Evolutionary conservation across 495 filamentous ascomycete species (phyloP).

Genomic region (Xylaria palmicola): DNA sequence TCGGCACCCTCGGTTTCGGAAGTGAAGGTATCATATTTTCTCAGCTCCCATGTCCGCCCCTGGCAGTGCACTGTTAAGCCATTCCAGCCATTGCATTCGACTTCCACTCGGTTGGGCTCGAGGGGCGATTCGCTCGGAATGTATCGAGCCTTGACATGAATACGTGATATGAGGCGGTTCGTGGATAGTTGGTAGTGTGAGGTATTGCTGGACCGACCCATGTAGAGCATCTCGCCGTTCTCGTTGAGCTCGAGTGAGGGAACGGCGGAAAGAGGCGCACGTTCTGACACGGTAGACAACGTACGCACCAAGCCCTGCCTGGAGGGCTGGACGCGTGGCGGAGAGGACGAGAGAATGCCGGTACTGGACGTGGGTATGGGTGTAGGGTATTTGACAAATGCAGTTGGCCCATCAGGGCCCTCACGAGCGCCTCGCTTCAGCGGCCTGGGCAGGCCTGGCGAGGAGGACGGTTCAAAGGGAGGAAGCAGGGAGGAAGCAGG

Average conservation of each 20-base stretch:
- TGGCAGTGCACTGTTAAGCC: conserved; percentile 91
- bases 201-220: conserved; percentile 90
- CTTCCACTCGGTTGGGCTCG: conserved; percentile 70
- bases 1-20: conserved; percentile 87
- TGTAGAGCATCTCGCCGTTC: conserved; percentile 75
- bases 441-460: conserved; percentile 75
- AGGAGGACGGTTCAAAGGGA: conserved; percentile 92
- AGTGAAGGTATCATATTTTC: conserved; percentile 84
- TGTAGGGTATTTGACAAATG: conserved; percentile 73
- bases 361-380: conserved; percentile 92
- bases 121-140: conserved; percentile 61
- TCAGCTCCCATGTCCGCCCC: conserved; percentile 80
- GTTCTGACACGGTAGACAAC: conserved; percentile 73
- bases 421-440: conserved; percentile 67
- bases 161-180: conserved; percentile 85
- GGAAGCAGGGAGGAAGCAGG: conserved; percentile 79
- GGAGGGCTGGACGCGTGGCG: conserved; percentile 58
- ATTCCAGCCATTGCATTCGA: conserved; percentile 94
- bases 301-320: conserved; percentile 52
- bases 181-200: conserved; percentile 89
- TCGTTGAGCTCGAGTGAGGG: conserved; percentile 77
- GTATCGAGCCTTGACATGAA: conserved; percentile 88
- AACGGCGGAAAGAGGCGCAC: conserved; percentile 77
- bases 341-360: conserved; percentile 86
- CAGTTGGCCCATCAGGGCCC: conserved; percentile 37